phyloP scores from a whole-genome alignment of 2,329 filamentous ascomycete species.

The Dactylellina haptotyla region DNA sequence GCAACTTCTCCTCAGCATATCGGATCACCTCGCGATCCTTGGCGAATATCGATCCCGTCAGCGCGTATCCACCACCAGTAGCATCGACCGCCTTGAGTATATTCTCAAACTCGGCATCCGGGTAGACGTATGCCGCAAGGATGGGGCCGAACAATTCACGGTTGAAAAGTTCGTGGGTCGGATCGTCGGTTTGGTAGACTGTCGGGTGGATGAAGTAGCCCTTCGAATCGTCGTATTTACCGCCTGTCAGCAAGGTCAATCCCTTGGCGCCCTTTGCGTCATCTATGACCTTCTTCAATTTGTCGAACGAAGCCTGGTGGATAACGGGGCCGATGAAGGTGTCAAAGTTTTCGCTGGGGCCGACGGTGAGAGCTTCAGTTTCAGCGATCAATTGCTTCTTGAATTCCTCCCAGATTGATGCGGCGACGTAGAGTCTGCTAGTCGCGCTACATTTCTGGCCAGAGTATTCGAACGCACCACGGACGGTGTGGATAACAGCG shows the following conservation, averaged over 20 bases:
- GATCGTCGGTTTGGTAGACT: constrained; percentile 78
- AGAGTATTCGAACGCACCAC: constrained; percentile 89
- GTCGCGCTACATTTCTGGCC: constrained; percentile 92
- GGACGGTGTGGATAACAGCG: constrained; percentile 81
- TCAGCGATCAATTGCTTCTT: constrained; percentile 74
- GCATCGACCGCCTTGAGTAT: constrained; percentile 62
- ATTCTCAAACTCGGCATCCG: constrained; percentile 68
- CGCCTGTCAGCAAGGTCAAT: constrained; percentile 78
- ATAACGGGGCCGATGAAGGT: constrained; percentile 92
- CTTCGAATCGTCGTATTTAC: constrained; percentile 78
- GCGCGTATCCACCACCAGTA: constrained; percentile 72
- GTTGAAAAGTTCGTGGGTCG: constrained; percentile 76
- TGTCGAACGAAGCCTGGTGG: constrained; percentile 82
- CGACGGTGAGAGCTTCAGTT: constrained; percentile 75
- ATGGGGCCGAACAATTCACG: constrained; percentile 86
- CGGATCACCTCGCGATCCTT: constrained; percentile 73
- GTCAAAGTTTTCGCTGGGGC: constrained; percentile 73
- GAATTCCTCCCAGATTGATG: constrained; percentile 76
- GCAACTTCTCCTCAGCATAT: constrained; percentile 75
- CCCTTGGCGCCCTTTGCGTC: constrained; percentile 72
- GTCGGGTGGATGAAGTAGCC: constrained; percentile 88
- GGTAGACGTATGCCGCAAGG: constrained; percentile 79
- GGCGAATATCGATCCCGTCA: constrained; percentile 81
- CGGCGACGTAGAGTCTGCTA: constrained; percentile 80
- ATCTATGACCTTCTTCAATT: constrained; percentile 79